Conservation (phyloP, 2,329 filamentous ascomycete genomes). For the Pestalotiopsis sp. region DNA sequence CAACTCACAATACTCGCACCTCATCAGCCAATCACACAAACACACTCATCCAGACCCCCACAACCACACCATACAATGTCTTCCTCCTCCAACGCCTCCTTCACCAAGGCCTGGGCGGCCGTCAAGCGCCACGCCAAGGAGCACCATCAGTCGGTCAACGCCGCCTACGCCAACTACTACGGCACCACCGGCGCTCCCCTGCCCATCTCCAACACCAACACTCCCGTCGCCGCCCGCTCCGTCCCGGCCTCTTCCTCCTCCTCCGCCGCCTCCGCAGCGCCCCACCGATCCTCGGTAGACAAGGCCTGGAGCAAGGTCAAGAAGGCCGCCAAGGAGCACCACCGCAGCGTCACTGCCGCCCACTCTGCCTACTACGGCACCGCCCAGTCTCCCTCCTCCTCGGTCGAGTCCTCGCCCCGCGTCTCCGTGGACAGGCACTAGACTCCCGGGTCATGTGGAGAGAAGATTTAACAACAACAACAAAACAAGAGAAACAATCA, state of each 20-base stretch:
- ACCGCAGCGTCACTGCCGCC: conserved; percentile 12
- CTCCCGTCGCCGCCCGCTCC: not conserved
- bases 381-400: not conserved
- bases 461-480: not conserved
- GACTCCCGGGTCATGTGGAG: not conserved
- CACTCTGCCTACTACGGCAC: conserved; percentile 7
- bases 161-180: conserved; percentile 15
- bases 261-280: not conserved
- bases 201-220: not conserved
- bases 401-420: not conserved
- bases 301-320: conserved; percentile 14
- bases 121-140: conserved; percentile 16
- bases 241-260: conserved; percentile 1
- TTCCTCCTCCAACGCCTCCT: conserved; percentile 1
- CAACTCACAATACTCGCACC: not conserved
- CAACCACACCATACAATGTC: conserved; percentile 4
- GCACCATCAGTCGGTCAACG: conserved; percentile 17
- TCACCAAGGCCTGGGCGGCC: conserved; percentile 12
- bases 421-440: conserved; percentile 5
- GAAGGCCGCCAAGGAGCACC: conserved; percentile 13
- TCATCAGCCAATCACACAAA: conserved; percentile 7
- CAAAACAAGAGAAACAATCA: not conserved
- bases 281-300: not conserved
- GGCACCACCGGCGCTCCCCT: conserved; percentile 2
- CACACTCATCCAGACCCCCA: not conserved